These are phyloP conservation scores for Metarhizium brunneum DNA, from an alignment of 2,329 filamentous ascomycete species.

Conservation along the genomic window DNA sequence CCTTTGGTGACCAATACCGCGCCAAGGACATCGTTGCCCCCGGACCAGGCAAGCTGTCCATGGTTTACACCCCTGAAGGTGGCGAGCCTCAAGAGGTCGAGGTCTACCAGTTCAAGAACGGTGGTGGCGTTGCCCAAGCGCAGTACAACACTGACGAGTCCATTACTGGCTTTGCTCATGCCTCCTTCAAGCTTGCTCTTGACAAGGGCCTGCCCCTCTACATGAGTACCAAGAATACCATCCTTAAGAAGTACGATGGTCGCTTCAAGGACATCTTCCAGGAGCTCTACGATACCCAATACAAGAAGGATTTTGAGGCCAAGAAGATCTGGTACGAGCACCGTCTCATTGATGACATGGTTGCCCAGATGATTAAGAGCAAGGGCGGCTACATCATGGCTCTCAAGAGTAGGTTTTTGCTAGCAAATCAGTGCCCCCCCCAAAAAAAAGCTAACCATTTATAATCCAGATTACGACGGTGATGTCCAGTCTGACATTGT, in stretches of 20 bases:
- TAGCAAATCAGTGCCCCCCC: background rate
- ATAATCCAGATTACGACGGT: constrained; percentile 78
- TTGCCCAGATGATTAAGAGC: constrained; percentile 99
- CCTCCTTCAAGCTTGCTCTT: constrained; percentile 91
- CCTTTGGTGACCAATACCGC: constrained; percentile 97
- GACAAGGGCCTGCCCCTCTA: constrained; percentile 86
- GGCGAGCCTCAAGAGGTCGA: constrained; percentile 77
- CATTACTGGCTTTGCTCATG: constrained; percentile 89
- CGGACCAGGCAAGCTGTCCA: constrained; percentile 78
- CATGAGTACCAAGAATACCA: constrained; percentile 99
- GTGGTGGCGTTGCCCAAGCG: constrained; percentile 82
- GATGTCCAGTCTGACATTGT: constrained; percentile 98
- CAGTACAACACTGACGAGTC: constrained; percentile 99
- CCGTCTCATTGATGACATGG: constrained; percentile 98
- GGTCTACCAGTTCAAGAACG: constrained; percentile 81
- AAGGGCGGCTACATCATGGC: constrained; percentile 94
- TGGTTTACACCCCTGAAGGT: constrained; percentile 86
- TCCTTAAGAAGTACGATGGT: constrained; percentile 97
- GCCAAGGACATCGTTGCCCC: constrained; percentile 84
- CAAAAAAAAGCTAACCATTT: background rate
- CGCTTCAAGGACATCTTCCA: constrained; percentile 99
- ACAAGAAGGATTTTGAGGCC: constrained; percentile 81
- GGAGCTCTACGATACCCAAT: constrained; percentile 81
- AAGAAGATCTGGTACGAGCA: constrained; percentile 99
- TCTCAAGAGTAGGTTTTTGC: constrained; percentile 70